Percentiles rank a stretch among this genome's conserved stretches.
Conservation (phyloP, 345 rosid species). For the Anastatica hierochuntica region DNA sequence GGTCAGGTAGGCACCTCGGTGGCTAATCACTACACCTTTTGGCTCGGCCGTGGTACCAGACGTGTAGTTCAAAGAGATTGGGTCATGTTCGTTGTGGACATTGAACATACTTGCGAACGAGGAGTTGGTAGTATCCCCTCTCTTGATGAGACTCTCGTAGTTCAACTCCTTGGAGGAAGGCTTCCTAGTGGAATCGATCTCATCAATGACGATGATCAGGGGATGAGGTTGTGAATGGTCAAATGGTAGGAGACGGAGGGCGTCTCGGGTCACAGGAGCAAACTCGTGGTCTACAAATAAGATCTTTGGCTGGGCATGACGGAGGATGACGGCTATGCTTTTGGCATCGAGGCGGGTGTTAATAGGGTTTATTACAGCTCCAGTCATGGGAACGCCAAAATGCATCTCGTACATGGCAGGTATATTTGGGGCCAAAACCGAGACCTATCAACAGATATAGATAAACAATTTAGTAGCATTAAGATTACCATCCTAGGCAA, state of each 20-base stretch:
- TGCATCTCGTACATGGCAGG: constrained; percentile 91
- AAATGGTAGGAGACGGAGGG: constrained; percentile 36
- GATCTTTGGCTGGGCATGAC: constrained; percentile 53
- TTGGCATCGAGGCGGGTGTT: constrained; percentile 66
- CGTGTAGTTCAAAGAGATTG: constrained; percentile 64
- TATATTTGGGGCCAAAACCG: constrained; percentile 69
- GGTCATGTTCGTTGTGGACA: constrained; percentile 45
- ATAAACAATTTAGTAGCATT: too few species aligned
- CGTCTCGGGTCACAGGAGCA: constrained; percentile 32
- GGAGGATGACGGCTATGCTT: constrained; percentile 41
- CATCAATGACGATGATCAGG: constrained; percentile 13
- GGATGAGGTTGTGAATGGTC: constrained; percentile 28
- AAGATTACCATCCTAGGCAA: too few species aligned
- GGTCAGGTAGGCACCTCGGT: constrained; percentile 64
- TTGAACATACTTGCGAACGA: constrained; percentile 11
- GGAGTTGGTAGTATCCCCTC: constrained; percentile 25
- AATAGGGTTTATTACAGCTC: constrained; percentile 70
- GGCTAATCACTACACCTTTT: constrained; percentile 76
- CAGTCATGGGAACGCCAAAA: constrained; percentile 81
- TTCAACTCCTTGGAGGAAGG: constrained; percentile 7
- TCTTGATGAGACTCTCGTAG: constrained; percentile 46
- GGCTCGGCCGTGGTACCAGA: constrained; percentile 81
- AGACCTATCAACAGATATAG: constrained; percentile 28
- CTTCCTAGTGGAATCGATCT: background rate
- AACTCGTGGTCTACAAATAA: constrained; percentile 46